phyloP scores from a whole-genome alignment of 306 rosid species.

The Gleditsia sinensis region DNA sequence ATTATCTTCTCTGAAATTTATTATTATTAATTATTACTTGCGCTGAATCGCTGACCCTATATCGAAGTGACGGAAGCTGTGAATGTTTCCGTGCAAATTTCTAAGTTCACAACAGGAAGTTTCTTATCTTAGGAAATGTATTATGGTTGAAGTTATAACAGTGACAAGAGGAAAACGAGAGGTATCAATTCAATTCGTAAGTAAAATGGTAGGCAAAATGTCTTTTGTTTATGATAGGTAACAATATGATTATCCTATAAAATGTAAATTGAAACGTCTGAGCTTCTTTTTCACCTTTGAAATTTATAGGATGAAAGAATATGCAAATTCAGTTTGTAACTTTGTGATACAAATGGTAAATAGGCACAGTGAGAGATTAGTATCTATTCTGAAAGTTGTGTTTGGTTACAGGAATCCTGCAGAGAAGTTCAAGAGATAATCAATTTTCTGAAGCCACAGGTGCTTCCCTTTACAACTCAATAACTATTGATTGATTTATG shows the following conservation, averaged over 20 bases:
- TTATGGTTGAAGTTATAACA: background rate
- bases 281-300: background rate
- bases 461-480: slow-evolving; percentile 30
- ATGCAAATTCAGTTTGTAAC: background rate
- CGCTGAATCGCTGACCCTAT: background rate
- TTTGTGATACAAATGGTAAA: background rate
- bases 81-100: background rate
- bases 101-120: background rate
- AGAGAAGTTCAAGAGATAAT: slow-evolving; percentile 56
- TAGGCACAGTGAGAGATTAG: background rate
- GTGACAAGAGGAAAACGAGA: background rate
- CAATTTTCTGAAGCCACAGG: slow-evolving; percentile 63
- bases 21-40: background rate
- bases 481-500: slow-evolving; percentile 19
- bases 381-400: slow-evolving; percentile 27
- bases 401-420: slow-evolving; percentile 62
- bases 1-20: background rate
- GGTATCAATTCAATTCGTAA: background rate
- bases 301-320: background rate
- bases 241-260: background rate
- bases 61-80: background rate
- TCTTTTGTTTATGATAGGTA: background rate
- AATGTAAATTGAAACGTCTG: background rate
- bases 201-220: background rate
- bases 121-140: background rate